Evolutionary conservation across 1,284 basidiomycete species (phyloP).

Genomic region (Sanguinoderma infundibulare): DNA sequence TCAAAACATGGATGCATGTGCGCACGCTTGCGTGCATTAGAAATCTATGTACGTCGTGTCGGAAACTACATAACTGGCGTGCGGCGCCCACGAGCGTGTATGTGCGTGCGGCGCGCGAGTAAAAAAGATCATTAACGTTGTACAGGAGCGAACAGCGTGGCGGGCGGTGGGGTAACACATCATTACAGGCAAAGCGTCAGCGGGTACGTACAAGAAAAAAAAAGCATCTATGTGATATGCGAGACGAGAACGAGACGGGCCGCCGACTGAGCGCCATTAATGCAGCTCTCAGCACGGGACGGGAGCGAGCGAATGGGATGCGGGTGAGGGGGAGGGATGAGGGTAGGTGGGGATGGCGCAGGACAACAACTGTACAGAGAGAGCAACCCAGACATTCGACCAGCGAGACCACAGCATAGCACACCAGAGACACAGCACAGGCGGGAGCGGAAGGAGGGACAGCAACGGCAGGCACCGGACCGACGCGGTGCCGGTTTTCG

Average conservation of each 20-base stretch:
- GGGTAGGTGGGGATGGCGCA: neutral
- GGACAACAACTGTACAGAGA: neutral
- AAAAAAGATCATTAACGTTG: neutral
- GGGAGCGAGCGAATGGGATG: neutral
- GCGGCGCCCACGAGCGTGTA: neutral
- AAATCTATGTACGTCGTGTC: neutral
- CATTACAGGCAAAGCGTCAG: neutral
- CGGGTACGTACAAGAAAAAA: neutral
- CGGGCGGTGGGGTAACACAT: neutral
- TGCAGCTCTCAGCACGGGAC: neutral
- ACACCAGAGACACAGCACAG: neutral
- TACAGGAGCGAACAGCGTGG: neutral
- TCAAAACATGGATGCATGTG: neutral
- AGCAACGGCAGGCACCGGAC: neutral
- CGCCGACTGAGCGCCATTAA: neutral
- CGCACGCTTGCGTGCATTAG: too few relatives aligned
- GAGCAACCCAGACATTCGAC: slow-evolving; percentile 1
- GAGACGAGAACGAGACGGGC: neutral
- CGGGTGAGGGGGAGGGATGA: neutral
- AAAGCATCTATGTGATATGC: neutral
- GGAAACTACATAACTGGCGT: neutral
- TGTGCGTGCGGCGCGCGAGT: too few relatives aligned
- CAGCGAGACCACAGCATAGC: neutral
- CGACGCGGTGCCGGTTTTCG: neutral
- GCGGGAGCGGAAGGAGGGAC: neutral